These are phyloP conservation scores for Purpureocillium takamizusanense DNA, from an alignment of 2,329 filamentous ascomycete species.

Conservation along the genomic window DNA sequence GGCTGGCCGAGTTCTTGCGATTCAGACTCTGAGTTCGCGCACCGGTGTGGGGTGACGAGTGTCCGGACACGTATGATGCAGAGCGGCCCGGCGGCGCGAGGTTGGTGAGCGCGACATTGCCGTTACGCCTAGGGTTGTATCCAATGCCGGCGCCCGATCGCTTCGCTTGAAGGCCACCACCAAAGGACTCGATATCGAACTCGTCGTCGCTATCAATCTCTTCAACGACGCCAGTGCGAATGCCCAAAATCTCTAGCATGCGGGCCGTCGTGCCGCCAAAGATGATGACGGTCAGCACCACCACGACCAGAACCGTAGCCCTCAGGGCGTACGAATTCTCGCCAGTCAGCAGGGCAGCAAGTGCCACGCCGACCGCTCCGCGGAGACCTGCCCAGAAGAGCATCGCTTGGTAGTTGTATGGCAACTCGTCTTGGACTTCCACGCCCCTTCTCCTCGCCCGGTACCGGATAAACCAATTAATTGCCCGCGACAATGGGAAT, in stretches of 20 bases:
- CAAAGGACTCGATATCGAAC: conserved; percentile 83
- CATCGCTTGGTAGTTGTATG: conserved; percentile 97
- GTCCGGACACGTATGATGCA: conserved; percentile 44
- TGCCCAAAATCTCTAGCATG: conserved; percentile 97
- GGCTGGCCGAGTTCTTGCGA: conserved; percentile 38
- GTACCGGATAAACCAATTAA: conserved; percentile 90
- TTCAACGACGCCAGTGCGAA: conserved; percentile 90
- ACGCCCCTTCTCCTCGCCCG: conserved; percentile 64
- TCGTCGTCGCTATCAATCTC: conserved; percentile 97
- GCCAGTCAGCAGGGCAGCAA: conserved; percentile 80
- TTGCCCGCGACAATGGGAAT: conserved; percentile 79
- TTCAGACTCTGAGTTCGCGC: conserved; percentile 38
- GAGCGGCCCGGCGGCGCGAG: conserved; percentile 29
- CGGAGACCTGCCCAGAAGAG: conserved; percentile 98
- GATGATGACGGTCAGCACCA: conserved; percentile 96
- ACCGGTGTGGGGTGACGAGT: conserved; percentile 37
- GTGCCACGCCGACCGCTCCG: conserved; percentile 88
- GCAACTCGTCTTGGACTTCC: conserved; percentile 77
- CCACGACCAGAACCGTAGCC: conserved; percentile 93
- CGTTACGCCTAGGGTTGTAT: conserved; percentile 60
- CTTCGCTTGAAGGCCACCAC: conserved; percentile 68
- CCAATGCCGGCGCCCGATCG: conserved; percentile 70
- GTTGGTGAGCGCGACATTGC: conserved; percentile 48
- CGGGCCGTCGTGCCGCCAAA: conserved; percentile 95
- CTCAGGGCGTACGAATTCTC: conserved; percentile 74